phyloP scores from a whole-genome alignment of 192 early-diverging fungal genomes.

The Paraglomus brasilianum region DNA sequence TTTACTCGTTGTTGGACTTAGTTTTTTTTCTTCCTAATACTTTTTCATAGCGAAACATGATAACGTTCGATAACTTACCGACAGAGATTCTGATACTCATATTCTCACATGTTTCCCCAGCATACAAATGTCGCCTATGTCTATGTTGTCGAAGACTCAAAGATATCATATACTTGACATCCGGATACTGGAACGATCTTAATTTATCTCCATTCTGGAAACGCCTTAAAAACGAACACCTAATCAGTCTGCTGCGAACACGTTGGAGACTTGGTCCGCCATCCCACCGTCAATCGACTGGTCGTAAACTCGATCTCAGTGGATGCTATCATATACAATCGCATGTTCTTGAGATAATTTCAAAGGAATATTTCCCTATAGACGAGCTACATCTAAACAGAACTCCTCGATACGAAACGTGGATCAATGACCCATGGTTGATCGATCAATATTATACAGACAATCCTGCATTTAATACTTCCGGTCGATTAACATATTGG shows the following conservation, averaged over 20 bases:
- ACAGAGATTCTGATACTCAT: too few relatives aligned
- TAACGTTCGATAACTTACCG: too few relatives aligned
- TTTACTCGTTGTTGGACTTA: too few relatives aligned
- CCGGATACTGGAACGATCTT: slow-evolving; percentile 16
- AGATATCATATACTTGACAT: too few relatives aligned
- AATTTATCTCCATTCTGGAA: slow-evolving; percentile 16
- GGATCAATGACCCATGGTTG: neutral
- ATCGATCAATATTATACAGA: slow-evolving; percentile 4
- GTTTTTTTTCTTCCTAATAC: too few relatives aligned
- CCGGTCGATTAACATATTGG: slow-evolving; percentile 3
- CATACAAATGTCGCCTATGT: too few relatives aligned
- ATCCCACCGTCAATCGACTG: too few relatives aligned
- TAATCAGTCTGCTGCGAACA: slow-evolving; percentile 1
- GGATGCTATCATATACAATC: slow-evolving; percentile 10
- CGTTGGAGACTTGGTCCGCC: too few relatives aligned
- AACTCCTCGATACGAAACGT: slow-evolving; percentile 13
- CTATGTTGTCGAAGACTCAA: too few relatives aligned
- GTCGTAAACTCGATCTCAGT: slow-evolving; percentile 16
- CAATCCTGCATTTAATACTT: slow-evolving; percentile 4
- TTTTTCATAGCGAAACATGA: too few relatives aligned
- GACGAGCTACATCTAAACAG: slow-evolving; percentile 16
- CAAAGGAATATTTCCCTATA: neutral
- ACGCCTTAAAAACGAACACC: slow-evolving; percentile 3
- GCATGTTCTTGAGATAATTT: slow-evolving; percentile 11
- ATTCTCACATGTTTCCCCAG: too few relatives aligned